These are phyloP conservation scores for Pythium aquatile DNA, from an alignment of 352 stramenopile genomes.

Conservation along the genomic window DNA sequence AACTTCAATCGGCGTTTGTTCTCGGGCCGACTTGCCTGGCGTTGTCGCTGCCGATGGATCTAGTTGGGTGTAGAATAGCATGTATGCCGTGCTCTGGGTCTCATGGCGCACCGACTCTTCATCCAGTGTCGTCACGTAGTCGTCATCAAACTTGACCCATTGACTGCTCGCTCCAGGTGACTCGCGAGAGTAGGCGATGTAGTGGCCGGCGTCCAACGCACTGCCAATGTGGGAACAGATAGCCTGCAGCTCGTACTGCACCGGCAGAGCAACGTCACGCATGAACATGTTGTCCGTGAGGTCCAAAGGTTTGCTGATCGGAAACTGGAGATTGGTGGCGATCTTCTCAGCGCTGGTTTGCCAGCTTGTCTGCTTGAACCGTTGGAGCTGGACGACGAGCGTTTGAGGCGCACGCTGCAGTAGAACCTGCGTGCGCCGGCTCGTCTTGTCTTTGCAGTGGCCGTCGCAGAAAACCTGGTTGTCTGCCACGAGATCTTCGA, in stretches of 20 bases:
- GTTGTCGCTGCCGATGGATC: neutral
- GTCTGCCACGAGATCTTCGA: slow-evolving; percentile 58
- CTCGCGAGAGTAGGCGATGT: slow-evolving; percentile 60
- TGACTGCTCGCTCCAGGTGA: slow-evolving; percentile 15
- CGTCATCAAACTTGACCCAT: slow-evolving; percentile 78
- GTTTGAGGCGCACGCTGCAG: slow-evolving; percentile 53
- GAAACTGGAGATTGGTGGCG: slow-evolving; percentile 54
- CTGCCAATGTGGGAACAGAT: slow-evolving; percentile 73
- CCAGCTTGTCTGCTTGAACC: slow-evolving; percentile 54
- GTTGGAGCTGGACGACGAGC: slow-evolving; percentile 67
- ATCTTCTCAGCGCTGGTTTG: slow-evolving; percentile 48
- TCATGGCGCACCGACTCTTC: slow-evolving; percentile 41
- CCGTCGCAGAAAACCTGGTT: slow-evolving; percentile 75
- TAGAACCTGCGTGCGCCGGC: slow-evolving; percentile 65
- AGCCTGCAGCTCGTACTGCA: slow-evolving; percentile 56
- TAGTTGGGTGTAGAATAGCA: slow-evolving; percentile 68
- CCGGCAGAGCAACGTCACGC: slow-evolving; percentile 38
- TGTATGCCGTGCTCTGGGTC: slow-evolving; percentile 60
- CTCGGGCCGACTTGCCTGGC: neutral
- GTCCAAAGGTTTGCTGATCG: slow-evolving; percentile 47
- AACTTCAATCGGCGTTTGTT: neutral
- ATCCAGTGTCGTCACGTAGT: slow-evolving; percentile 51
- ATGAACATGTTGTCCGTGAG: slow-evolving; percentile 69
- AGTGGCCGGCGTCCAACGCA: slow-evolving; percentile 67
- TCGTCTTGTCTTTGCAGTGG: slow-evolving; percentile 67